Base-by-base conservation (phyloP, 2,329 filamentous ascomycete species). In the Pseudogymnoascus sp. region DNA sequence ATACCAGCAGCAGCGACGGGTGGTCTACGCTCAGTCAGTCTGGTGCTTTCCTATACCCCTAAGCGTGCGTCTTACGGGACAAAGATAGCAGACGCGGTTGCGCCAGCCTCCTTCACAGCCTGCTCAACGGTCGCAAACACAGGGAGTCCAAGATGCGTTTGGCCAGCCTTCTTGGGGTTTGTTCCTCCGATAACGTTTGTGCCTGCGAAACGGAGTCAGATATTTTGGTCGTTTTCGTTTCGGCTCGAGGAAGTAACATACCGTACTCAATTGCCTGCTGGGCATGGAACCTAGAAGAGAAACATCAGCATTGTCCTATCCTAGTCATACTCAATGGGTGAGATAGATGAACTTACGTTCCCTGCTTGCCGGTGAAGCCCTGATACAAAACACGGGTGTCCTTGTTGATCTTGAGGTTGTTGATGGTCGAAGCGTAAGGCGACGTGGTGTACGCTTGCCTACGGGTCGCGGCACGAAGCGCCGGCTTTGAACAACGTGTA, bases 231-330 rank as follows among this genome's bases (percentile, higher is more conserved):
- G 25, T 29, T n/a, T 52, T 61, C 25, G 13, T 52, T 27, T 40
- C 31, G 25, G 10, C 13, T 48, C 5, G 27, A 27, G 31, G 15
- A n/a, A 29, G 31, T n/a, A 40, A 72, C 70, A 75, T 90, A 95
- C 91, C 94, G 79, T 99, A 99, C 78, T 96, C 94, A 78, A 99
- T 97, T 69, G 94, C 94, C 81, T 97, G 92, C 76, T 91, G 85
- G 69, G 94, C 94, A 78, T 99, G 94, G 84, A 99, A 99, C 71
- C 93, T 97, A 70, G 61, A 60, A 60, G 65, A 65, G 63, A 52
- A 67, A 75, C 67, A 76, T 76, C 68, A 74, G 65, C 55, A 65
- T 21, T 48, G 7, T 40, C n/a, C 2, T 18, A 29, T 63, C 58
- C 48, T 35, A 61, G 59, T 39, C 45, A 39, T 55, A 31, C 39